Conservation (phyloP, 352 stramenopile species). For the Globisporangium iwayamae region DNA sequence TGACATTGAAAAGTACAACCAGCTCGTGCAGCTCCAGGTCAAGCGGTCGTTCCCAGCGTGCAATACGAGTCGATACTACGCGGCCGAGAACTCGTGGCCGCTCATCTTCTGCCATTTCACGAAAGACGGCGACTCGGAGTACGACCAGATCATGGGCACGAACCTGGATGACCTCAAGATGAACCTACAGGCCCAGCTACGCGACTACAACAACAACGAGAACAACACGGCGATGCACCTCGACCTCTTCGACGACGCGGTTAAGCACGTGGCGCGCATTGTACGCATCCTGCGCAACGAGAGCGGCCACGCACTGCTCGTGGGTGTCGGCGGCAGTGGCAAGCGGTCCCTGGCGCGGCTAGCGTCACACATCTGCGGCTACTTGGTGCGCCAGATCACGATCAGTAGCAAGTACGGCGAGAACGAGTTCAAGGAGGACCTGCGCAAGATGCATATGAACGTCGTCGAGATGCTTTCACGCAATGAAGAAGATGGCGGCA, state of each 20-base stretch:
- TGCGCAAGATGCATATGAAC: conserved; percentile 93
- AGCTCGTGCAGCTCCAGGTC: conserved; percentile 90
- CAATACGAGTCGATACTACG: conserved; percentile 92
- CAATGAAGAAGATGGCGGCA: conserved; percentile 78
- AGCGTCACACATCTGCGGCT: conserved; percentile 93
- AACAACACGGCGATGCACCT: conserved; percentile 96
- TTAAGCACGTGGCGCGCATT: conserved; percentile 95
- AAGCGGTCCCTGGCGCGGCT: conserved; percentile 93
- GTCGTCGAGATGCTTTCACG: conserved; percentile 90
- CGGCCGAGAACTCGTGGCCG: conserved; percentile 92
- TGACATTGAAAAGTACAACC: conserved; percentile 93
- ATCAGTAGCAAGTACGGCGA: conserved; percentile 94
- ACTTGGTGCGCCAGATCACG: conserved; percentile 90
- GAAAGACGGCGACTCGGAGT: conserved; percentile 90
- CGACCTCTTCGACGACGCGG: conserved; percentile 96
- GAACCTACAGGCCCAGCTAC: conserved; percentile 87
- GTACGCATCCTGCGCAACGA: conserved; percentile 91
- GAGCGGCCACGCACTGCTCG: conserved; percentile 89
- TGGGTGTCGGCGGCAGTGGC: conserved; percentile 92
- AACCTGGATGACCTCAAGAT: conserved; percentile 87
- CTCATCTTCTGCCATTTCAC: conserved; percentile 96
- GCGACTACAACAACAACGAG: conserved; percentile 95
- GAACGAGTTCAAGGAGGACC: conserved; percentile 96
- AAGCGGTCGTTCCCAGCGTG: conserved; percentile 93
- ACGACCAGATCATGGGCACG: conserved; percentile 91